Evolutionary conservation across 805 yeast species (phyloP).

Genomic region (Myxozyma nipponensis): DNA sequence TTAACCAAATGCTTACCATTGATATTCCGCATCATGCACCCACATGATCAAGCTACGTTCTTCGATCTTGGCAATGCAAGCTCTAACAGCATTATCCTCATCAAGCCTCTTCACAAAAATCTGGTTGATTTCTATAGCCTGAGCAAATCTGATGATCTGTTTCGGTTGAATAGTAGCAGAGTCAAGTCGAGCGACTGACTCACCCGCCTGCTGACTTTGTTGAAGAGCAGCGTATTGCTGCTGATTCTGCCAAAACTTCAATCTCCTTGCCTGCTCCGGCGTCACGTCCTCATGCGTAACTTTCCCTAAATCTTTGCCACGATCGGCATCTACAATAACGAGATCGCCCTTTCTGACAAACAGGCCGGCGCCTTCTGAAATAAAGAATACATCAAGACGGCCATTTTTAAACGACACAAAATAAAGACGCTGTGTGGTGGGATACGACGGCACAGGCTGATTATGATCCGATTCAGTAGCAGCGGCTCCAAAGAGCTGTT

Average conservation of each 20-base stretch:
- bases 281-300: slow-evolving; percentile 56
- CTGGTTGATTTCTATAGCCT: slow-evolving; percentile 55
- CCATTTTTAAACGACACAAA: slow-evolving; percentile 76
- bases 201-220: slow-evolving; percentile 34
- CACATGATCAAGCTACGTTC: slow-evolving; percentile 51
- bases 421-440: slow-evolving; percentile 41
- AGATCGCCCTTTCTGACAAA: slow-evolving; percentile 54
- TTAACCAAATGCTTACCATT: slow-evolving; percentile 43
- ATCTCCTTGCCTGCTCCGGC: slow-evolving; percentile 61
- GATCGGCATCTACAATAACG: slow-evolving; percentile 79
- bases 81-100: slow-evolving; percentile 63
- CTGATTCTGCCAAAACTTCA: slow-evolving; percentile 62
- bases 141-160: slow-evolving; percentile 61
- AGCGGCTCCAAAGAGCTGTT: not conserved
- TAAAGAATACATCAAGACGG: slow-evolving; percentile 70
- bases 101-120: slow-evolving; percentile 57
- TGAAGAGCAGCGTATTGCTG: slow-evolving; percentile 66
- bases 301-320: slow-evolving; percentile 74
- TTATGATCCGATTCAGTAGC: not conserved
- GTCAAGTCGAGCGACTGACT: slow-evolving; percentile 8
- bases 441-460: not conserved
- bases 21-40: slow-evolving; percentile 76
- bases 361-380: slow-evolving; percentile 44
- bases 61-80: slow-evolving; percentile 57
- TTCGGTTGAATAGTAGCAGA: slow-evolving; percentile 47